These are phyloP conservation scores for Mortierella sp. DNA, from an alignment of 371 early-diverging fungal species.

Conservation along the genomic window DNA sequence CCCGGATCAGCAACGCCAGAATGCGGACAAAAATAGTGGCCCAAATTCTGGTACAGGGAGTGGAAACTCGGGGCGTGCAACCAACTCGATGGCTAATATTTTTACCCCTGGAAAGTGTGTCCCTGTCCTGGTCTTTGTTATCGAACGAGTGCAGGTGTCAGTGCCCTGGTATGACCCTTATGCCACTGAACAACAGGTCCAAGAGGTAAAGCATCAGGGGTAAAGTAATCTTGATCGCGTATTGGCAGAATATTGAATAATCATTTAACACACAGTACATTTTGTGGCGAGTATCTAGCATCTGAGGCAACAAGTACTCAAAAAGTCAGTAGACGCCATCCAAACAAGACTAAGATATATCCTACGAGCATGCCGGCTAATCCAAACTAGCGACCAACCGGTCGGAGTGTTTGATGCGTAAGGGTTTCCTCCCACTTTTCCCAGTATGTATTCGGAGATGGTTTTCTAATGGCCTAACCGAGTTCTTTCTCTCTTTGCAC, in stretches of 20 bases:
- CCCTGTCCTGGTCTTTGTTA: conserved; percentile 39
- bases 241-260: not conserved
- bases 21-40: not conserved
- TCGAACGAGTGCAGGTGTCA: conserved; percentile 30
- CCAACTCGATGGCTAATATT: conserved; percentile 23
- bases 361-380: conserved; percentile 35
- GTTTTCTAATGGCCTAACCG: no score
- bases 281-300: conserved; percentile 9
- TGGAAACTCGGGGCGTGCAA: not conserved
- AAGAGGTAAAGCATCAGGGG: conserved; percentile 23
- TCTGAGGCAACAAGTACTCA: conserved; percentile 31
- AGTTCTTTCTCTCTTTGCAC: no score
- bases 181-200: conserved; percentile 29
- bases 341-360: conserved; percentile 41
- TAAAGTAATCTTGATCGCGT: not conserved
- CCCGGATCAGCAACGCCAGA: conserved; percentile 20
- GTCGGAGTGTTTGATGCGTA: conserved; percentile 32
- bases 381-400: conserved; percentile 37
- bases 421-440: not conserved
- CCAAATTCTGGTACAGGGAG: conserved; percentile 2
- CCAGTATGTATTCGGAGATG: no score
- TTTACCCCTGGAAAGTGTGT: conserved; percentile 46
- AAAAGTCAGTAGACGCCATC: conserved; percentile 40
- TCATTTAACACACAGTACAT: not conserved
- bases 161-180: conserved; percentile 34